A percentile compares a stretch with the other conserved stretches of the same genome.
phyloP scores from a whole-genome alignment of 2,329 filamentous ascomycete species.

The Penicillium palitans region DNA sequence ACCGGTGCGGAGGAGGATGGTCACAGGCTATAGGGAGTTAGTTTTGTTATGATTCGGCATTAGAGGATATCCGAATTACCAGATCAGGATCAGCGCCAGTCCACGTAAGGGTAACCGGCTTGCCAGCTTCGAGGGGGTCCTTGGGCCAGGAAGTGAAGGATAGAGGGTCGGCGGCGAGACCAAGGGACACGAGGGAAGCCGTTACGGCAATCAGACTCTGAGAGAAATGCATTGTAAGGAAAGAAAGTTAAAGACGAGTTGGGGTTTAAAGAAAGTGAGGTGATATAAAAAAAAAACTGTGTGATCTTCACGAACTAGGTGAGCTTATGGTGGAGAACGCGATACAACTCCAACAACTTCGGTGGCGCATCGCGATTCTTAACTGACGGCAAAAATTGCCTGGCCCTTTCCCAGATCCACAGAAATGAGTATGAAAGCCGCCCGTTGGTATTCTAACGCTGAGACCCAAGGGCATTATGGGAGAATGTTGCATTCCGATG shows the following conservation, averaged over 20 bases:
- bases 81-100: conserved; percentile 40
- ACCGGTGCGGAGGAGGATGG: conserved; percentile 59
- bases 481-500: conserved; percentile 29
- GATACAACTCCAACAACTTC: conserved; percentile 2
- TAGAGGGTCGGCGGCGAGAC: conserved; percentile 49
- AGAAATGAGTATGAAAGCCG: conserved; percentile 8
- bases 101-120: conserved; percentile 53
- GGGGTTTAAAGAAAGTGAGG: conserved; percentile 17
- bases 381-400: conserved; percentile 10
- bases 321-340: conserved; percentile 5
- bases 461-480: conserved; percentile 9
- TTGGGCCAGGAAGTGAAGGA: conserved; percentile 55
- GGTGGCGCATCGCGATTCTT: conserved; percentile 25
- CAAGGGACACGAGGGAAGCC: conserved; percentile 44
- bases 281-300: not conserved
- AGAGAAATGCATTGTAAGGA: conserved; percentile 52
- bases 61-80: conserved; percentile 23
- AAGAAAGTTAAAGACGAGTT: conserved; percentile 1
- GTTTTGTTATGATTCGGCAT: not conserved
- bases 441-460: conserved; percentile 17
- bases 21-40: conserved; percentile 48
- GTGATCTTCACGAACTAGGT: not conserved
- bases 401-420: conserved; percentile 8
- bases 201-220: conserved; percentile 50
- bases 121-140: conserved; percentile 48